Conservation (phyloP, 1,284 basidiomycete genomes). For the Pseudozyma flocculosa region DNA sequence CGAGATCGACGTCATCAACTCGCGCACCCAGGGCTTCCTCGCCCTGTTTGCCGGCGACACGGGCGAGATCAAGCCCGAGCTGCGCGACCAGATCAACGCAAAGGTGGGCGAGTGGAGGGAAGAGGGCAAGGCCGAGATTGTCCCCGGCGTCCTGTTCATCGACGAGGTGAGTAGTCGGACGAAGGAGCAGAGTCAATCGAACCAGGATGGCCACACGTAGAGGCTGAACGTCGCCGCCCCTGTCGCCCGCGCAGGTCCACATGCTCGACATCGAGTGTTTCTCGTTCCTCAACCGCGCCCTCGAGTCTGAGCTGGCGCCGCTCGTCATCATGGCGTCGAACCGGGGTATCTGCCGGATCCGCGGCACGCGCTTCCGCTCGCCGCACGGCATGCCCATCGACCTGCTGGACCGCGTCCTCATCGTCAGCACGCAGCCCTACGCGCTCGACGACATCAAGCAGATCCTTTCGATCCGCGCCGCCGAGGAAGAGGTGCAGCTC, state of each 20-base stretch:
- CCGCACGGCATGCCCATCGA: conserved; percentile 95
- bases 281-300: conserved; percentile 93
- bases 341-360: conserved; percentile 87
- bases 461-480: conserved; percentile 90
- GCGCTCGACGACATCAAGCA: conserved; percentile 78
- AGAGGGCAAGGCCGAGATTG: conserved; percentile 96
- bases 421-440: conserved; percentile 92
- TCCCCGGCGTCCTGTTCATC: conserved; percentile 74
- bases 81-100: conserved; percentile 92
- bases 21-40: conserved; percentile 82
- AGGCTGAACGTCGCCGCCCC: no score
- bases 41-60: conserved; percentile 76
- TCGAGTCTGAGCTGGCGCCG: conserved; percentile 89
- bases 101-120: conserved; percentile 98
- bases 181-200: no score
- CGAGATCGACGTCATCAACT: conserved; percentile 99
- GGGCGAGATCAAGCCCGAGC: conserved; percentile 96
- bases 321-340: conserved; percentile 98
- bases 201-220: no score
- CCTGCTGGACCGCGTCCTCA: conserved; percentile 88
- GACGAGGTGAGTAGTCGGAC: conserved; percentile 61
- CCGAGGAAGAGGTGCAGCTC: conserved; percentile 94
- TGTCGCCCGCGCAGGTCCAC: conserved; percentile 61
- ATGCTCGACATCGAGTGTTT: conserved; percentile 99
- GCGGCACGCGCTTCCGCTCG: conserved; percentile 89